Base-by-base conservation (phyloP, 2,329 filamentous ascomycete species). In the Trichoderma guizhouense region DNA sequence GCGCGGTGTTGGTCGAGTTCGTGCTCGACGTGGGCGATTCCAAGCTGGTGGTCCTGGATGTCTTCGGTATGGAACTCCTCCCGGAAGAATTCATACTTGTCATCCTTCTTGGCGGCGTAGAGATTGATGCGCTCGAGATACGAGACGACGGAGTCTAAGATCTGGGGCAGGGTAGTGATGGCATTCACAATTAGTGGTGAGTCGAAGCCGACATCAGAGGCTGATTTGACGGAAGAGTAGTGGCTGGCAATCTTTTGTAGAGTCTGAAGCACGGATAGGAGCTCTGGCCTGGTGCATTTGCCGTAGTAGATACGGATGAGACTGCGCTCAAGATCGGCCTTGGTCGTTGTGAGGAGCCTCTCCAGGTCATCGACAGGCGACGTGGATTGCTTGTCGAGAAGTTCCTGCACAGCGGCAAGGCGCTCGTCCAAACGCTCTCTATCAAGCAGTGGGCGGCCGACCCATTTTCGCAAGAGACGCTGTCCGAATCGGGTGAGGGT, bases 221-320 rank as follows among this genome's bases (percentile, higher is more conserved):
- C 84, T 0, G 86, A 84, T 71, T 91, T 91, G 73, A 94, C 86
- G 73, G 88, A 85, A 0, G 88, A 84, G 78, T 94, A 98, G 77
- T 96, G 92, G 70, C 88, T 90, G 0, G 93, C 89, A 60, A 98
- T 93, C 72, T 86, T 88, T 77, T 97, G 94, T 71, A 99, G 85
- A 0, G 93, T 92, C 80, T 98, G 95, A 1, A 99, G 85, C 5
- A 97, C 91, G 0, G 89, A 89, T 2, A 98, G 86, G 5, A 99
- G 89, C 81, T 99, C 96, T 0, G 95, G 92, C 0, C 96, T 90
- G 1, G 93, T 92, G 80, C 95, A 98, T 83, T 97, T 98, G 64
- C 95, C 94, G 81, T 99, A 99, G 84, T 98, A 99, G 72, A 99
- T 97, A 58, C 96, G 90, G 77, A 98, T 95, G 60, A 99, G 85